Conservation (phyloP, 306 rosid genomes). For the Dalbergia cultrata region DNA sequence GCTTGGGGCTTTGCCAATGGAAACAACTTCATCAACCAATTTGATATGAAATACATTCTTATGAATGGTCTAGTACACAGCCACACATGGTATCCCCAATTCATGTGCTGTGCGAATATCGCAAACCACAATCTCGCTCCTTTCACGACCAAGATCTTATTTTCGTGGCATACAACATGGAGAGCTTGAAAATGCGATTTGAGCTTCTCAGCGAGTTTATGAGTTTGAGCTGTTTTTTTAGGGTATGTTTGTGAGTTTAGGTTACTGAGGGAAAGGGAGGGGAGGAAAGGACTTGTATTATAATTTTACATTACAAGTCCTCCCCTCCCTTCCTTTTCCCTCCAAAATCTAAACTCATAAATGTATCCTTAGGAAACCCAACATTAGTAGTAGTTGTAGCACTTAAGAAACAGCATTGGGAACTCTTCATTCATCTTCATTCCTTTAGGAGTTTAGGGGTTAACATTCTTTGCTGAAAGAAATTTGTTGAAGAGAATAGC, state of each 20-base stretch:
- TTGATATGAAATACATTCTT: constrained; percentile 97
- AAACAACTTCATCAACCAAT: constrained; percentile 94
- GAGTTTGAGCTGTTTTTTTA: constrained; percentile 51
- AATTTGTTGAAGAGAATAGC: too few species aligned
- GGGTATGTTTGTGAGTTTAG: too few species aligned
- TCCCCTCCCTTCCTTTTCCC: too few species aligned
- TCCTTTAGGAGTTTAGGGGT: too few species aligned
- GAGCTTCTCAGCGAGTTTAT: constrained; percentile 40
- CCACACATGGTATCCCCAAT: constrained; percentile 97
- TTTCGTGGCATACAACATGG: constrained; percentile 56
- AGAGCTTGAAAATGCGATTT: constrained; percentile 60
- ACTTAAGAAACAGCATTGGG: constrained; percentile 73
- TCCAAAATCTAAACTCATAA: too few species aligned
- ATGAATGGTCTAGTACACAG: constrained; percentile 94
- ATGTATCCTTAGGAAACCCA: constrained; percentile 63
- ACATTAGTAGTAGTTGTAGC: constrained; percentile 47
- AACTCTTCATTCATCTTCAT: constrained; percentile 58
- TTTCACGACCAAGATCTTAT: constrained; percentile 88
- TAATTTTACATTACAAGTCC: too few species aligned
- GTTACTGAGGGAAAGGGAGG: too few species aligned
- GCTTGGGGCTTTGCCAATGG: constrained; percentile 98
- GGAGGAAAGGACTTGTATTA: too few species aligned
- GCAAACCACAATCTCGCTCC: constrained; percentile 98
- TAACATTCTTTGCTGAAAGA: too few species aligned
- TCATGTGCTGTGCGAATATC: constrained; percentile 95